Percentiles rank a stretch among this genome's conserved stretches.
Evolutionary conservation across 2,329 filamentous ascomycete species (phyloP).

Genomic region (Penicillium sp.): DNA sequence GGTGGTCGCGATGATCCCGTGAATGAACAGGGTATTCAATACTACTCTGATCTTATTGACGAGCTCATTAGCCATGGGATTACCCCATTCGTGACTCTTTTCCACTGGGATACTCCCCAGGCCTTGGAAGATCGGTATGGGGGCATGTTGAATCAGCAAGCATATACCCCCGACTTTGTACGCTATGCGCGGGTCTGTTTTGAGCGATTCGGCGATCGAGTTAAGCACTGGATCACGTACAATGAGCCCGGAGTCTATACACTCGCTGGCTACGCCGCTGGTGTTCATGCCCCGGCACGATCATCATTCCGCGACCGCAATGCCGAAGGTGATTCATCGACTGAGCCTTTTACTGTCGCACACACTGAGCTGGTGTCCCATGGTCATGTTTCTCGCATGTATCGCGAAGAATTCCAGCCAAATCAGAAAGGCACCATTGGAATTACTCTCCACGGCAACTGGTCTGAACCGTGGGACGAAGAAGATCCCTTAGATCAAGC

Average conservation of each 20-base stretch:
- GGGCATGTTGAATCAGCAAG: constrained; percentile 74
- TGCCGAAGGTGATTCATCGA: constrained; percentile 71
- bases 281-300: constrained; percentile 76
- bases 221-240: constrained; percentile 85
- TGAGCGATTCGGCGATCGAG: constrained; percentile 70
- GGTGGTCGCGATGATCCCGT: constrained; percentile 77
- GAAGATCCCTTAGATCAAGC: constrained; percentile 72
- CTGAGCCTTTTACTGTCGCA: constrained; percentile 77
- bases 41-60: constrained; percentile 77
- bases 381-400: constrained; percentile 74
- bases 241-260: constrained; percentile 84
- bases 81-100: constrained; percentile 76
- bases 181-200: constrained; percentile 78
- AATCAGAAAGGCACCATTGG: constrained; percentile 74
- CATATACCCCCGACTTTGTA: constrained; percentile 78
- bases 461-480: constrained; percentile 77
- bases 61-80: constrained; percentile 75
- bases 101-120: constrained; percentile 83
- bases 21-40: constrained; percentile 76
- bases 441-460: constrained; percentile 80
- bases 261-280: constrained; percentile 76
- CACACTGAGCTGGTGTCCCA: constrained; percentile 80
- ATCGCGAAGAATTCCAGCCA: constrained; percentile 77
- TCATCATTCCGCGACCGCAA: constrained; percentile 74
- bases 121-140: constrained; percentile 77